Conservation (phyloP, 176 grass and related monocot genomes). For the Elymus sibiricus region DNA sequence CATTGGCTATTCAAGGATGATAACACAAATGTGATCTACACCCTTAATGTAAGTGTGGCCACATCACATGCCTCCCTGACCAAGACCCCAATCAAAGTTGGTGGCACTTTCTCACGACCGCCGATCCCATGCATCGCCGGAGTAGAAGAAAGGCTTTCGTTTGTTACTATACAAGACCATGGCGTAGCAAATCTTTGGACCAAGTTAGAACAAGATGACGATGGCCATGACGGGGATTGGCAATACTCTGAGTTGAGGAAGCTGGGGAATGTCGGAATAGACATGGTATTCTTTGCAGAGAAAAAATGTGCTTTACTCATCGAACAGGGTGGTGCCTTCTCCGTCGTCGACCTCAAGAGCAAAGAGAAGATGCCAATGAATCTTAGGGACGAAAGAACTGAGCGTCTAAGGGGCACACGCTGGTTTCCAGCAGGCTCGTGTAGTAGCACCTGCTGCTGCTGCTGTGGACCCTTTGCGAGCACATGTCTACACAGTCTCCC, state of each 20-base stretch:
- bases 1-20: neutral
- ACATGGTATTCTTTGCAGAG: neutral
- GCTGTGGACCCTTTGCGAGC: neutral
- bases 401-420: neutral
- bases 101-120: rapidly evolving
- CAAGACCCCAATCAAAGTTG: neutral
- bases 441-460: neutral
- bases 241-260: neutral
- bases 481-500: neutral
- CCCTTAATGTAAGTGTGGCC: neutral
- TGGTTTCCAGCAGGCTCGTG: neutral
- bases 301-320: neutral
- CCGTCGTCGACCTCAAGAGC: neutral
- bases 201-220: neutral
- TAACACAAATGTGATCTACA: neutral
- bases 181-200: neutral
- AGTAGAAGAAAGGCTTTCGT: neutral
- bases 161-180: neutral
- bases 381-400: neutral
- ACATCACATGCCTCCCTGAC: neutral
- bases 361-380: neutral
- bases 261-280: neutral
- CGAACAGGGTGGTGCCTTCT: neutral
- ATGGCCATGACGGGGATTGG: neutral
- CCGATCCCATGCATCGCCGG: neutral